phyloP scores from a whole-genome alignment of 805 yeast species.

The Saturnispora halmiae region DNA sequence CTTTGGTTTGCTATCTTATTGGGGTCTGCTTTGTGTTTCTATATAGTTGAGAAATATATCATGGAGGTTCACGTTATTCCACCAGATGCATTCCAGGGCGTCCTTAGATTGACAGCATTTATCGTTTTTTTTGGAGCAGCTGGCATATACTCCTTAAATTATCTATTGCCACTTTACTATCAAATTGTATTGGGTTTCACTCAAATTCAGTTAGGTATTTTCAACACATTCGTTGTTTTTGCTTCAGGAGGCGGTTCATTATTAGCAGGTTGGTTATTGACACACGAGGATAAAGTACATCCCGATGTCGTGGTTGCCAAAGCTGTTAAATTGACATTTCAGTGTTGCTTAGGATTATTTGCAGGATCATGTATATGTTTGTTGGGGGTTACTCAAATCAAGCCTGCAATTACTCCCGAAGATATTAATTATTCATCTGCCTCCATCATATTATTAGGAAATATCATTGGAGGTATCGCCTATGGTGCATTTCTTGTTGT shows the following conservation, averaged over 20 bases:
- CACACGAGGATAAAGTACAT: slow-evolving; percentile 17
- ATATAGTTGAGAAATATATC: slow-evolving; percentile 28
- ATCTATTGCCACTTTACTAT: slow-evolving; percentile 34
- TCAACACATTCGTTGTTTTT: slow-evolving; percentile 34
- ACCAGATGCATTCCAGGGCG: slow-evolving; percentile 30
- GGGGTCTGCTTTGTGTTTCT: slow-evolving; percentile 19
- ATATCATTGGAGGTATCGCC: slow-evolving; percentile 29
- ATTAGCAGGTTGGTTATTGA: slow-evolving; percentile 29
- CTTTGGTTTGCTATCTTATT: slow-evolving; percentile 13
- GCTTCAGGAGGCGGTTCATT: slow-evolving; percentile 34
- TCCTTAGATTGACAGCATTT: slow-evolving; percentile 31
- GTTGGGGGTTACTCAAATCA: slow-evolving; percentile 14
- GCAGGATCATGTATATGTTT: slow-evolving; percentile 18
- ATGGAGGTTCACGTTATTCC: slow-evolving; percentile 36
- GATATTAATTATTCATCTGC: slow-evolving; percentile 14
- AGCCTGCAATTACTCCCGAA: slow-evolving; percentile 18
- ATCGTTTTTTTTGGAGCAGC: slow-evolving; percentile 31
- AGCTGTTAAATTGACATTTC: slow-evolving; percentile 20
- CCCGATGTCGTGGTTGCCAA: slow-evolving; percentile 16
- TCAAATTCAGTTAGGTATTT: slow-evolving; percentile 32
- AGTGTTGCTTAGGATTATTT: slow-evolving; percentile 19
- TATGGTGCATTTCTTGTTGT: slow-evolving; percentile 36
- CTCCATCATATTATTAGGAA: slow-evolving; percentile 23
- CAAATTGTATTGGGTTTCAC: slow-evolving; percentile 35
- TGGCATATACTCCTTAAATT: slow-evolving; percentile 30